A percentile compares a stretch with the other conserved stretches of the same genome.
Evolutionary conservation across 257 asterid species (phyloP).

Genomic region (Solanum etuberosum): DNA sequence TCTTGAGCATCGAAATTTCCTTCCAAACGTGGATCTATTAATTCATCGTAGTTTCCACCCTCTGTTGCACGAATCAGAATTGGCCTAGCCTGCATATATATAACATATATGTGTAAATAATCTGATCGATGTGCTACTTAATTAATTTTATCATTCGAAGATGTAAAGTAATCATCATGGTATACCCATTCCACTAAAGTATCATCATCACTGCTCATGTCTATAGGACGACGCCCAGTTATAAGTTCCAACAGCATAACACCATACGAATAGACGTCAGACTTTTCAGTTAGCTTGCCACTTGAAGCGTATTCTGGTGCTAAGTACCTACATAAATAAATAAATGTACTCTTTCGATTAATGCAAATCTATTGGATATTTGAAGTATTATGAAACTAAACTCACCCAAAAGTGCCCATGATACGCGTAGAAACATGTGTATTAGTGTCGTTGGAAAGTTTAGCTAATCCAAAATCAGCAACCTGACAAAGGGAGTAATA

Average conservation of each 20-base stretch:
- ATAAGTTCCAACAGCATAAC: slow-evolving; percentile 73
- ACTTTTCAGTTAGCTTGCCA: slow-evolving; percentile 82
- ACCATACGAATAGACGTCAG: slow-evolving; percentile 86
- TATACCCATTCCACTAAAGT: slow-evolving; percentile 81
- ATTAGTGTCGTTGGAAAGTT: slow-evolving; percentile 61
- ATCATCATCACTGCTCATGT: slow-evolving; percentile 50
- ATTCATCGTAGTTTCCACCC: slow-evolving; percentile 50
- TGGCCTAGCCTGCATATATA: slow-evolving; percentile 54
- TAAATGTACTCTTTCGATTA: background rate
- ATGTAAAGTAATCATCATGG: background rate
- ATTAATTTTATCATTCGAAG: background rate
- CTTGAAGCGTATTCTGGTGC: slow-evolving; percentile 95
- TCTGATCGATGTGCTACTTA: background rate
- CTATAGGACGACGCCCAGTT: slow-evolving; percentile 67
- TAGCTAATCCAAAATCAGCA: slow-evolving; percentile 93
- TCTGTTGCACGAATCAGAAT: slow-evolving; percentile 32
- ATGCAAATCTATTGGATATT: background rate
- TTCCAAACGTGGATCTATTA: slow-evolving; percentile 64
- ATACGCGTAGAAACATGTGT: slow-evolving; percentile 92
- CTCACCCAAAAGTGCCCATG: slow-evolving; percentile 94
- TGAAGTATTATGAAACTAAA: background rate
- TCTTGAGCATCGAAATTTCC: slow-evolving; percentile 49
- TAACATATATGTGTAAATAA: background rate
- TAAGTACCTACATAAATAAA: slow-evolving; percentile 35
- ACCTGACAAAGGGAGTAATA: slow-evolving; percentile 28